Evolutionary conservation across 257 asterid species (phyloP).

Genomic region (Handroanthus guayacan): DNA sequence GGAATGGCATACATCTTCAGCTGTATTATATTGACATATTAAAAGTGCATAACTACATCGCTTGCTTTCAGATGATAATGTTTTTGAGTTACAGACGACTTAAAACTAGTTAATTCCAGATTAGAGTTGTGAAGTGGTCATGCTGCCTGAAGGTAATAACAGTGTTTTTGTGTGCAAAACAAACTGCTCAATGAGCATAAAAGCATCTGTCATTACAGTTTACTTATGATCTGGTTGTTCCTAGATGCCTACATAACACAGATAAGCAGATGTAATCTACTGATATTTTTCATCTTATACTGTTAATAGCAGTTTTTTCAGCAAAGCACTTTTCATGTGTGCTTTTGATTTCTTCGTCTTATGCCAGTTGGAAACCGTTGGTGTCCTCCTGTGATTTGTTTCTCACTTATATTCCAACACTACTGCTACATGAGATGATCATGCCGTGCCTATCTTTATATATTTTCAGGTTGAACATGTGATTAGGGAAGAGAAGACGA

Average conservation of each 20-base stretch:
- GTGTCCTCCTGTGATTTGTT: background rate
- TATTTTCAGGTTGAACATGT: constrained; percentile 86
- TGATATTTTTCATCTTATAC: background rate
- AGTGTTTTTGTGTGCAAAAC: constrained; percentile 1
- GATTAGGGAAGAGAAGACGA: constrained; percentile 88
- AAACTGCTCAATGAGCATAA: background rate
- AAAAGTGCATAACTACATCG: background rate
- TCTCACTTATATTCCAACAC: background rate
- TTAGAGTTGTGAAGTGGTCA: constrained; percentile 12
- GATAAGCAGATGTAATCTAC: background rate
- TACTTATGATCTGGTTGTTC: background rate
- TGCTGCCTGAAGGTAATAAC: background rate
- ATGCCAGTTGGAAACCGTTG: background rate
- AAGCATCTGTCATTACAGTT: background rate
- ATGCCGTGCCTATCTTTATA: constrained; percentile 25
- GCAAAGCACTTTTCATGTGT: background rate
- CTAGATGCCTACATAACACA: background rate
- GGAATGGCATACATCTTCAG: constrained; percentile 6
- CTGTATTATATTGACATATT: background rate
- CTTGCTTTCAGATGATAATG: constrained; percentile 16
- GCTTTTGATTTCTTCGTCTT: constrained; percentile 1
- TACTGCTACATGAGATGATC: constrained; percentile 17
- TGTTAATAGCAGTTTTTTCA: background rate
- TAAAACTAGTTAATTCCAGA: background rate
- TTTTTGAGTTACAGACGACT: background rate